Evolutionary conservation across 73 alveolate genomes (phyloP), one percentile per base, ranked within the genome.

Genomic region (Blepharisma japonicum): DNA sequence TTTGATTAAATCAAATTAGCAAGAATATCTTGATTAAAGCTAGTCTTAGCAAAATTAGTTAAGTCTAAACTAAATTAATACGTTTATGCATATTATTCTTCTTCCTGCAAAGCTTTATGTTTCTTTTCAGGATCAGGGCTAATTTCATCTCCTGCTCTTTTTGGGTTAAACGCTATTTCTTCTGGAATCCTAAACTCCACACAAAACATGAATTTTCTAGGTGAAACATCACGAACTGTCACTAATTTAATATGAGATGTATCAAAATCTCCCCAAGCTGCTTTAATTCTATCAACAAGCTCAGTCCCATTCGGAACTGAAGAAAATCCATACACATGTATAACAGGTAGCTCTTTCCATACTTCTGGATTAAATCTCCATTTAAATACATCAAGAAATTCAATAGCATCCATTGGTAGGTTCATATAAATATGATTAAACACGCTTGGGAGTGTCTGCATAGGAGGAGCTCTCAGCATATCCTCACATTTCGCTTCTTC

Each of bases 361-460:
- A 23, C n/a, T 4, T 27, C 21, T 0, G 56, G 27, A 2, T 23
- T 54, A 78, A 77, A 92, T 47, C 88, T 71, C 4, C 98, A 98
- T 54, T 68, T 81, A 83, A 94, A 95, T 8, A 90, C 96, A 87
- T 94, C 98, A 71, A 95, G 86, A 80, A 97, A 97, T 71, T 95
- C 98, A 46, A 97, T 91, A 6, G 99, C 98, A 85, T 93, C 98
- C 68, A 92, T 94, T 48, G 99, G 99, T 45, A 97, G 84, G 86
- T 97, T 97, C 99, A 97, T 97, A 87, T 95, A 94, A 68, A 93
- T 89, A 79, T 95, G 99, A 78, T 93, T 92, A 70, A 97, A 88
- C 54, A 71, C 94, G 48, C 71, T 51, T 53, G 68, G 48, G 53
- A 46, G 25, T 21, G 20, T 71, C 7, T 66, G 77, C 21, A 50